A percentile compares a stretch with the other conserved stretches of the same genome.
Evolutionary conservation across 495 filamentous ascomycete genomes (phyloP).

Genomic region (Bathelium albidoporum): DNA sequence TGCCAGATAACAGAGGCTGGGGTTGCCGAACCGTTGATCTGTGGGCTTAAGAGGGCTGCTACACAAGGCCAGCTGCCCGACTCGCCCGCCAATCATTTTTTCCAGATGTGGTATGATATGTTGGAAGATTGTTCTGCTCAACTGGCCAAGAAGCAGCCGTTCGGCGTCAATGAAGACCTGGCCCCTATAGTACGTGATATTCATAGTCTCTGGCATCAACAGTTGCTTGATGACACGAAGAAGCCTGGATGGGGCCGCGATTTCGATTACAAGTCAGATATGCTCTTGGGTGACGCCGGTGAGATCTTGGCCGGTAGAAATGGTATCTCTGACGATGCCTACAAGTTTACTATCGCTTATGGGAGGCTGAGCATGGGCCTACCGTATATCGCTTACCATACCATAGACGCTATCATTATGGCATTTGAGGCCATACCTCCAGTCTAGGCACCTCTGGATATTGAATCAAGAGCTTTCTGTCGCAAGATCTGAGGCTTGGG

Average conservation of each 20-base stretch:
- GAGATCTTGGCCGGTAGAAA: neutral
- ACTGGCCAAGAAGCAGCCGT: neutral
- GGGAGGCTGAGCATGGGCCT: neutral
- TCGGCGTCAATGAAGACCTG: neutral
- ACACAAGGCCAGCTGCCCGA: neutral
- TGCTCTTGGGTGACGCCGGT: neutral
- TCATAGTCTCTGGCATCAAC: neutral
- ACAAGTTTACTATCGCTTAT: neutral
- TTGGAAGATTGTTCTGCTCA: neutral
- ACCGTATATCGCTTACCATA: neutral
- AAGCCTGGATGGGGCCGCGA: neutral
- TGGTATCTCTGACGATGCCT: neutral
- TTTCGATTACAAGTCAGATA: neutral
- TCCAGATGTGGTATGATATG: neutral
- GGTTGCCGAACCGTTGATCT: neutral
- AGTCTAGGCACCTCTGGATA: neutral
- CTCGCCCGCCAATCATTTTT: neutral
- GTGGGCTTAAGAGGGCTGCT: neutral
- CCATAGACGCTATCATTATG: neutral
- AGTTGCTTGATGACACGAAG: neutral
- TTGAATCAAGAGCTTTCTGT: neutral
- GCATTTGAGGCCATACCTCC: neutral
- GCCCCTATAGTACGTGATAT: neutral
- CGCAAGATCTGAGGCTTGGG: neutral
- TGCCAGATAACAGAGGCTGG: neutral